Conservation (phyloP, 192 early-diverging fungal genomes). For the Linnemannia zychae region DNA sequence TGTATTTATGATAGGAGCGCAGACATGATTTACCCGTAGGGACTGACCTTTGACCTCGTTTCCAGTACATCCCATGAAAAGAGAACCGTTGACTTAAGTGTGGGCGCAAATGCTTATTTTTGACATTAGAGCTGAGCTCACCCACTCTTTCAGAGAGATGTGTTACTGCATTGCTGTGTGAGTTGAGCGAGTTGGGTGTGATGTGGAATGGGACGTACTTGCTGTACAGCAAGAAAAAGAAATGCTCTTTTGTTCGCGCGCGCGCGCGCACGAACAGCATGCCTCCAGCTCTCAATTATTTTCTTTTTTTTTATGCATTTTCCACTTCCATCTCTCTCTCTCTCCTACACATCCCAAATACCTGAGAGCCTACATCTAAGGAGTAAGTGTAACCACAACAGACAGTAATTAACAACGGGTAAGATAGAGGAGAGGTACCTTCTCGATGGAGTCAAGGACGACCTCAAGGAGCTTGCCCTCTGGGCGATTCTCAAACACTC, state of each 20-base stretch:
- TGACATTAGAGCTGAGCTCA: not conserved
- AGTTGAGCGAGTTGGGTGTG: not conserved
- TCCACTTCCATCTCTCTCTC: not conserved
- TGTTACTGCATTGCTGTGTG: not conserved
- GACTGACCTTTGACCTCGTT: not conserved
- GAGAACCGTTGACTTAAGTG: not conserved
- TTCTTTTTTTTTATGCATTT: too few relatives aligned
- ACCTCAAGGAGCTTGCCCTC: not conserved
- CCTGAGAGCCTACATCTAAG: not conserved
- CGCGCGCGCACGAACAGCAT: not conserved
- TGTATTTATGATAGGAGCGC: not conserved
- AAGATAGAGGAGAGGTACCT: too few relatives aligned
- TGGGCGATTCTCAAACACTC: not conserved
- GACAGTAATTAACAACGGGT: too few relatives aligned
- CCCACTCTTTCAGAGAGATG: not conserved
- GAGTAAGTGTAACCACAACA: too few relatives aligned
- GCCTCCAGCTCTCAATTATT: too few relatives aligned
- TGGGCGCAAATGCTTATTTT: constrained; percentile 3
- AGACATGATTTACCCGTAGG: not conserved
- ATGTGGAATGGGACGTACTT: not conserved
- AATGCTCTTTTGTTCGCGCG: not conserved
- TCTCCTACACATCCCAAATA: too few relatives aligned
- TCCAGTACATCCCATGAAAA: not conserved
- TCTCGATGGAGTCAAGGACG: not conserved
- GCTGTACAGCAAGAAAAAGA: not conserved